Conservation (phyloP, 352 stramenopile genomes). For the Phytophthora tentaculata region DNA sequence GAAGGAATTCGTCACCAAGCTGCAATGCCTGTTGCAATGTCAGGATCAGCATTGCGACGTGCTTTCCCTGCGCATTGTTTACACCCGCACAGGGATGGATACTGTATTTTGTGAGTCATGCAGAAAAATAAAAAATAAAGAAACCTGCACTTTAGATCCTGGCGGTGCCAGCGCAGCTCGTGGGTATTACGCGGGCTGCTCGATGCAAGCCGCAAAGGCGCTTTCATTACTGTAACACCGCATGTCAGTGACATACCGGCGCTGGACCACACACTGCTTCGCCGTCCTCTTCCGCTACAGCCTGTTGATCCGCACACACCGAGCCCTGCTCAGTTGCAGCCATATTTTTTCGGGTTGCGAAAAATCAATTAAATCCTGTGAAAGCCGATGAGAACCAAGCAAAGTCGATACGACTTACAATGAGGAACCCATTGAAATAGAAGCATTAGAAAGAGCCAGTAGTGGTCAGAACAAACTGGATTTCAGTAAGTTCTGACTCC, state of each 20-base stretch:
- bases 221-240: conserved; percentile 23
- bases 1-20: neutral
- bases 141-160: neutral
- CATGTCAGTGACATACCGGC: conserved; percentile 15
- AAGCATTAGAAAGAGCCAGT: conserved; percentile 4
- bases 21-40: conserved; percentile 7
- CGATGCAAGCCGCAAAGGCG: conserved; percentile 7
- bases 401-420: conserved; percentile 16
- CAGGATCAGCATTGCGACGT: conserved; percentile 6
- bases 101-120: conserved; percentile 15
- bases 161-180: neutral
- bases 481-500: conserved; percentile 3
- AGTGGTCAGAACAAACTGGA: conserved; percentile 17
- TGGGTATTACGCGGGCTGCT: conserved; percentile 5
- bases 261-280: conserved; percentile 12
- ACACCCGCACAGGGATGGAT: conserved; percentile 18
- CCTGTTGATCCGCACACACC: conserved; percentile 16
- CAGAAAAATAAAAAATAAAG: conserved; percentile 18
- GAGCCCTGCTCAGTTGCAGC: conserved; percentile 20
- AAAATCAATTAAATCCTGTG: conserved; percentile 16
- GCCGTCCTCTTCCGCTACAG: conserved; percentile 28
- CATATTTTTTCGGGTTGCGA: conserved; percentile 25
- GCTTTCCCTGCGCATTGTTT: conserved; percentile 18
- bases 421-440: conserved; percentile 25
- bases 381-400: conserved; percentile 5